Percentiles rank a stretch among this genome's conserved stretches.
Conservation (phyloP, 352 stramenopile genomes). For the Globisporangium uncinulatum region DNA sequence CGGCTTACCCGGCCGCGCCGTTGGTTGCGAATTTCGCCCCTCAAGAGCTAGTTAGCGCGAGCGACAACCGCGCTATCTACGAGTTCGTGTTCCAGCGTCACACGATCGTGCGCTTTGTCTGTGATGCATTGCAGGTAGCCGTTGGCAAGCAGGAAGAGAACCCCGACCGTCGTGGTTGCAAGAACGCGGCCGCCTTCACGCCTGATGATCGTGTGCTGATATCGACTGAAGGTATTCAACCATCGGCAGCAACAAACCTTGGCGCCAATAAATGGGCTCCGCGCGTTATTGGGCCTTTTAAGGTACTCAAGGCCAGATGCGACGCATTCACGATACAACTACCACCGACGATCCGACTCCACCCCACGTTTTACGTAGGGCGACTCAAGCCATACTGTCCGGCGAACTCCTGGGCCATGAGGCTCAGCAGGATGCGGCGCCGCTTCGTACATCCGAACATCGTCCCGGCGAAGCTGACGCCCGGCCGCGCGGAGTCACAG, state of each 20-base stretch:
- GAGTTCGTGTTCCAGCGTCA: constrained; percentile 10
- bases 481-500: no score
- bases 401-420: not conserved
- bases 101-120: constrained; percentile 15
- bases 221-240: no score
- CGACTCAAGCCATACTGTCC: not conserved
- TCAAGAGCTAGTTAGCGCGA: not conserved
- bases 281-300: not conserved
- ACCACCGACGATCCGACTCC: not conserved
- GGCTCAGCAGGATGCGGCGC: no score
- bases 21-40: constrained; percentile 3
- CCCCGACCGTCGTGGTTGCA: constrained; percentile 9
- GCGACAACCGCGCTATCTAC: not conserved
- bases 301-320: not conserved
- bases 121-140: constrained; percentile 11
- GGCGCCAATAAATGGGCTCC: not conserved
- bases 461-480: no score
- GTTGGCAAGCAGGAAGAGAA: constrained; percentile 22
- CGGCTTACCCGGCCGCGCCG: no score
- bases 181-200: no score
- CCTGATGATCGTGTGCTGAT: no score
- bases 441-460: no score
- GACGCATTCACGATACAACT: not conserved
- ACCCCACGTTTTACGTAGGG: not conserved
- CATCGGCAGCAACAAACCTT: no score